phyloP scores from a whole-genome alignment of 2,329 filamentous ascomycete species.

The Orbilia ellipsospora region DNA sequence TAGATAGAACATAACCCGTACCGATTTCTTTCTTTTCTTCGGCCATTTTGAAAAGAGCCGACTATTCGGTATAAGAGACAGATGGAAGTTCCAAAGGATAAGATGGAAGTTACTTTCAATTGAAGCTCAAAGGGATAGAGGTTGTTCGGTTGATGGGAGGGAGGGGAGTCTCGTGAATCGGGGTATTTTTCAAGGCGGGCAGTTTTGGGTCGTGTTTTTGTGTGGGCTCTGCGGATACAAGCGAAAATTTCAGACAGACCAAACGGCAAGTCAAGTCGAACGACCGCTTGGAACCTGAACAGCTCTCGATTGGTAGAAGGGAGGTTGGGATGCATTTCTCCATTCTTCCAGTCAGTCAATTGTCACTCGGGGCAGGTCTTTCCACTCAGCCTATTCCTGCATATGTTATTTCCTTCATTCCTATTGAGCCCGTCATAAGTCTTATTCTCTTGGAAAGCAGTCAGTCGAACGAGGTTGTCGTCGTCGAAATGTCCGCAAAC shows the following conservation, averaged over 20 bases:
- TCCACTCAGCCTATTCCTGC: neutral
- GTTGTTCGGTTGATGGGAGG: slow-evolving; percentile 8
- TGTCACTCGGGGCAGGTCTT: neutral
- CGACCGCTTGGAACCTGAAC: too few relatives aligned
- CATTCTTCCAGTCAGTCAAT: neutral
- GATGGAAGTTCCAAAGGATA: neutral
- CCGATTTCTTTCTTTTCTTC: slow-evolving; percentile 55
- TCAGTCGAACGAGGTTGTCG: neutral
- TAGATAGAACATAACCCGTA: slow-evolving; percentile 8
- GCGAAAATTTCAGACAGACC: slow-evolving; percentile 47
- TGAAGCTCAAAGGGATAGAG: slow-evolving; percentile 27
- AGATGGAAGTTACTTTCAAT: slow-evolving; percentile 23
- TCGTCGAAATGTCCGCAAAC: slow-evolving; percentile 38
- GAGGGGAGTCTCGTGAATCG: slow-evolving; percentile 29
- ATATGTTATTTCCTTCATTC: too few relatives aligned
- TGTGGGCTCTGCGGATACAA: slow-evolving; percentile 51
- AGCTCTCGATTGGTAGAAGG: too few relatives aligned
- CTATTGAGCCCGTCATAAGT: too few relatives aligned
- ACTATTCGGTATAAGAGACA: neutral
- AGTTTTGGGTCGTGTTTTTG: slow-evolving; percentile 53
- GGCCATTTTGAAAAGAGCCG: slow-evolving; percentile 39
- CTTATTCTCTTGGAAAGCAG: too few relatives aligned
- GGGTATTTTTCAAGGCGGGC: slow-evolving; percentile 49
- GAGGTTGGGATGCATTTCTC: too few relatives aligned
- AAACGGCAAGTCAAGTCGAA: slow-evolving; percentile 8